These are phyloP conservation scores for Penicillium aurantiogriseum DNA, from an alignment of 2,329 filamentous ascomycete genomes.

Conservation along the genomic window DNA sequence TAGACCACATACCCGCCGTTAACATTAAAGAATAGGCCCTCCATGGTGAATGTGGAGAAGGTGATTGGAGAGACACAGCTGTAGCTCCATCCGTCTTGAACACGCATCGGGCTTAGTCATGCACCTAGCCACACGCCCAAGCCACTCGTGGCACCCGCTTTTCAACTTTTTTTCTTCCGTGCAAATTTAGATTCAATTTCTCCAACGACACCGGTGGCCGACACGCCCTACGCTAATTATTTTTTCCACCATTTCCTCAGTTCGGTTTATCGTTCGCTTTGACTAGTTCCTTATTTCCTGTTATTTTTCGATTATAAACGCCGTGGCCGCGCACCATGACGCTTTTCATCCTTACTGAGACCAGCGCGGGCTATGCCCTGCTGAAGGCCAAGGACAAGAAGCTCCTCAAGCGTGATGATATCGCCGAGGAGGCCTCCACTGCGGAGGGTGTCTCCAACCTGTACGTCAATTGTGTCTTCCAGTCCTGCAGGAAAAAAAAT, in stretches of 20 bases:
- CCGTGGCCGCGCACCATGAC: conserved; percentile 61
- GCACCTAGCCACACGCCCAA: conserved; percentile 30
- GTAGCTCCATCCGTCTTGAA: conserved; percentile 21
- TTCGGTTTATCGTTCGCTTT: conserved; percentile 16
- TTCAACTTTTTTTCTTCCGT: conserved; percentile 37
- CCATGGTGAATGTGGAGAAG: conserved; percentile 57
- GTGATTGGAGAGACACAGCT: conserved; percentile 20
- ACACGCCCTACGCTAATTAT: conserved; percentile 31
- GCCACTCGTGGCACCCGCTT: conserved; percentile 28
- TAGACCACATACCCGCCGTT: conserved; percentile 74
- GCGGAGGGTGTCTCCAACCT: conserved; percentile 83
- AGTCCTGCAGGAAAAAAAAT: conserved; percentile 9
- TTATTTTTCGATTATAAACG: conserved; percentile 24
- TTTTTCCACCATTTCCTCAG: conserved; percentile 21
- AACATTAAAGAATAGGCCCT: conserved; percentile 91
- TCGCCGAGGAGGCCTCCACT: conserved; percentile 70
- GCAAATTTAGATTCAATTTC: conserved; percentile 39
- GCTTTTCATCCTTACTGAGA: conserved; percentile 91
- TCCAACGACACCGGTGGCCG: conserved; percentile 35
- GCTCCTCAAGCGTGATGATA: conserved; percentile 81
- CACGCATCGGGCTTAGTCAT: conserved; percentile 31
- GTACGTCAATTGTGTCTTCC: conserved; percentile 53
- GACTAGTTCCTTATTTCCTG: conserved; percentile 14
- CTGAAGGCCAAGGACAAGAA: conserved; percentile 99
- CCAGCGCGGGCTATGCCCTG: conserved; percentile 93